Evolutionary conservation across 2,329 filamentous ascomycete genomes (phyloP), one percentile per base, ranked within the genome.

Genomic region (Botrytis deweyae): DNA sequence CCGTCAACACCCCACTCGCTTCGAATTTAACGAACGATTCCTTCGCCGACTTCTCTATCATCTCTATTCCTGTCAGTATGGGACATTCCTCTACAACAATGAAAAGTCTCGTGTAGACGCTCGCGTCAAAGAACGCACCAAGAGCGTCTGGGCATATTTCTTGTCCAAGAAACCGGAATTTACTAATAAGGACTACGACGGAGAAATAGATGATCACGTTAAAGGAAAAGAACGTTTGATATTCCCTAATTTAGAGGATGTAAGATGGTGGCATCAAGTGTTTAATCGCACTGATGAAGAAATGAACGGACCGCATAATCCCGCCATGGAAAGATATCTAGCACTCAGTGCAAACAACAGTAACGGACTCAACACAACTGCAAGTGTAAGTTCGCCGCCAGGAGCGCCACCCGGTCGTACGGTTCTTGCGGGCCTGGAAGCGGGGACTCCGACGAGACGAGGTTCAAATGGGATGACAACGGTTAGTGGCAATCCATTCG

Each of bases 91-190:
- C 8, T 97, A 93, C 83, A 98, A 99, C 83, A 97, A 90, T 73
- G 96, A 99, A 82, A 96, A 94, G 80, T 93, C 97, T 79, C 91
- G 96, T 5, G 85, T 89, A 25, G 92, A 96, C 62, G 88, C 89
- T 36, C 87, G 86, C 42, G 90, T 93, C 1, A 85, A 86, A 58
- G 90, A 94, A 78, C 87, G 89, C 72, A 97, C 94, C 5, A 88
- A 92, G 5, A 97, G 93, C 36, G 96, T 98, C 1, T 99, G 96
- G 96, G 92, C 96, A 78, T 98, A 98, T 81, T 98, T 99, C 82
- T 85, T 98, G 12, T 90, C 92, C 62, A 89, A 95, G 18, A 90
- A 89, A 77, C 86, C 88, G 33, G 93, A 97, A 79, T 99, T 98
- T 79, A 85, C 90, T 55, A 98, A 98, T 79, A 88, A 90, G 0